A percentile compares a stretch with the other conserved stretches of the same genome.
These are phyloP conservation scores for Leucogyrophana mollusca DNA, from an alignment of 768 basidiomycete genomes.

Conservation along the genomic window DNA sequence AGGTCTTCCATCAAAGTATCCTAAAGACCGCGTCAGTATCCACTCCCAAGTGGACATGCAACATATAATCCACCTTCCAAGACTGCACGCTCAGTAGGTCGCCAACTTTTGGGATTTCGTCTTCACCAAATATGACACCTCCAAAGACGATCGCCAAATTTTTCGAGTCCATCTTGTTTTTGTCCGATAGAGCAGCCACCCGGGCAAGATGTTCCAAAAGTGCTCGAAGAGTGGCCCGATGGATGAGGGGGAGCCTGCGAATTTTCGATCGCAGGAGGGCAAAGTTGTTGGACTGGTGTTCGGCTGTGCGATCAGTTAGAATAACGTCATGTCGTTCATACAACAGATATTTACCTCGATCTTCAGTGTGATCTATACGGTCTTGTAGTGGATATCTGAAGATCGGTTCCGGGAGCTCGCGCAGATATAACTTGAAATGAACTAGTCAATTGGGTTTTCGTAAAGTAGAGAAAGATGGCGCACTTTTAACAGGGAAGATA, in stretches of 20 bases:
- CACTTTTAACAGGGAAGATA: constrained; percentile 85
- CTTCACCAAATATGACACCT: constrained; percentile 87
- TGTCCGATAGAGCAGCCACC: constrained; percentile 61
- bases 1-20: constrained; percentile 84
- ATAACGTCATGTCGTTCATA: no score
- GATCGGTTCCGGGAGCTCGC: constrained; percentile 87
- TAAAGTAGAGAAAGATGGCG: constrained; percentile 12
- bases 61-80: constrained; percentile 73
- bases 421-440: constrained; percentile 61
- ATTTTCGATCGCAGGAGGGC: constrained; percentile 83
- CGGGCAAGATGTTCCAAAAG: constrained; percentile 81
- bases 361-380: constrained; percentile 77
- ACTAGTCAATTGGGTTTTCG: background rate
- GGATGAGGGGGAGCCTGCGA: constrained; percentile 76
- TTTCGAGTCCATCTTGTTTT: constrained; percentile 93
- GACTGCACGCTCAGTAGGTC: constrained; percentile 77
- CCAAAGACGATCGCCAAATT: constrained; percentile 92
- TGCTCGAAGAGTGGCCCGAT: constrained; percentile 80
- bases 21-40: constrained; percentile 28
- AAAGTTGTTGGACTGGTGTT: constrained; percentile 71
- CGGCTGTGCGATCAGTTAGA: constrained; percentile 42
- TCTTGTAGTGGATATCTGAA: constrained; percentile 82
- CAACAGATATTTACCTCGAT: constrained; percentile 50
- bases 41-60: no score
- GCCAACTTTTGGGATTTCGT: constrained; percentile 77